Conservation (phyloP, 2,329 filamentous ascomycete genomes). For the Alternaria sp. region DNA sequence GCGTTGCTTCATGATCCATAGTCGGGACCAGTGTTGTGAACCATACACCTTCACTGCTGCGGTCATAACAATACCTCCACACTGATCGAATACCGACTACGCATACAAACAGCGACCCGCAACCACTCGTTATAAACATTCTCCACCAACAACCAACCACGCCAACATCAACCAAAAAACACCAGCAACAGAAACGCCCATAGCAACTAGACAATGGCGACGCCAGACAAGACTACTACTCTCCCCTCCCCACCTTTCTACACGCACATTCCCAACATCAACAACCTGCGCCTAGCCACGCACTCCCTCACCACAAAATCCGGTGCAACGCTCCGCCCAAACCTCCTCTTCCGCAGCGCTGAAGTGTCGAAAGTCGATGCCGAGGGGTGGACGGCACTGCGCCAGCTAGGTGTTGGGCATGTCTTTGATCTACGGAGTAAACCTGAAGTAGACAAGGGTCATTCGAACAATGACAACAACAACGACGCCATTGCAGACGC, state of each 20-base stretch:
- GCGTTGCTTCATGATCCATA: not conserved
- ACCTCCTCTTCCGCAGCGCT: constrained; percentile 72
- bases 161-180: not conserved
- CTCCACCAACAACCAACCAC: not conserved
- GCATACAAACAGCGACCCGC: too few relatives aligned
- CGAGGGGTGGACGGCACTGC: constrained; percentile 30
- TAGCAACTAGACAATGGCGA: not conserved
- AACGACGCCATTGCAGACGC: too few relatives aligned
- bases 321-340: constrained; percentile 56
- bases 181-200: not conserved
- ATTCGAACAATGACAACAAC: too few relatives aligned
- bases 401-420: constrained; percentile 65
- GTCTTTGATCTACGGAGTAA: constrained; percentile 74
- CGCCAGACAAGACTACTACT: not conserved
- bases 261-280: constrained; percentile 36
- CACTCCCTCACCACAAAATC: constrained; percentile 35
- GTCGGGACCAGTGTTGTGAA: not conserved
- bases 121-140: not conserved
- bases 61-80: not conserved
- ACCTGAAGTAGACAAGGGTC: constrained; percentile 63
- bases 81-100: not conserved
- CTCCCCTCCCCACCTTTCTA: constrained; percentile 47
- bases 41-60: not conserved
- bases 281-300: constrained; percentile 48
- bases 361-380: constrained; percentile 59